Evolutionary conservation across 2,329 filamentous ascomycete genomes (phyloP), one percentile per base, ranked within the genome.

Genomic region (Xylariaceae sp.): DNA sequence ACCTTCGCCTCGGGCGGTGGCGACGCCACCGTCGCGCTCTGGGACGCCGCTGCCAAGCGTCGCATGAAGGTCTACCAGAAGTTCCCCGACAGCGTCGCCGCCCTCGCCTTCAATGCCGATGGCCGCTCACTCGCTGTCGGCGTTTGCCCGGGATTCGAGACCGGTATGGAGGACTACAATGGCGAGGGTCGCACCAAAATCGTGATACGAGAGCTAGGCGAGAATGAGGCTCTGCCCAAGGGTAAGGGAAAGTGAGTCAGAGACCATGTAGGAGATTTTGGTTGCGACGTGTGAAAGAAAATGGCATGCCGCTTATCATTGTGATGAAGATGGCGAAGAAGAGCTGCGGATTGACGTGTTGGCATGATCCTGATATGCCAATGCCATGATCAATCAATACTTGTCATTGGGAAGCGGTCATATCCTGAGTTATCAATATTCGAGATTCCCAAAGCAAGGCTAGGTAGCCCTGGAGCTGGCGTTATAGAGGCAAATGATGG

Each of bases 1-100:
- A 94, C 89, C 0, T 95, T 96, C 64, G 90, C 89, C 1, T 89
- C 85, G 11, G 90, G 88, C 19, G 90, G 90, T 34, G 90, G 89
- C 22, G 90, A 96, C 60, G 88, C 89, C 28, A 87, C 90, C 8
- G 89, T 95, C n/a, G 87, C 88, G 4, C 68, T 96, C 33, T 96
- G 90, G 90, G 90, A 96, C 62, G 89, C 87, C 9, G 83, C 89
- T 55, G 87, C 87, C 42, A 96, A 95, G 79, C 77, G 89, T 56
- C 79, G 90, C 62, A 87, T 96, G 64, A 79, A 88, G 60, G 87
- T 94, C 61, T 95, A 95, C 64, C 87, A 89, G 56, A 86, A 87
- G 58, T 89, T 90, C 43, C 76, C 83, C 13, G 81, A 89, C 33
- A 89, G 83, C 56, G 80, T 96, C 7, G 83, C 87, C 9, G 83